A percentile compares a stretch with the other conserved stretches of the same genome.
Evolutionary conservation across 1,139 yeast genomes (phyloP).

Genomic region (Arxiozyma slooffiae): DNA sequence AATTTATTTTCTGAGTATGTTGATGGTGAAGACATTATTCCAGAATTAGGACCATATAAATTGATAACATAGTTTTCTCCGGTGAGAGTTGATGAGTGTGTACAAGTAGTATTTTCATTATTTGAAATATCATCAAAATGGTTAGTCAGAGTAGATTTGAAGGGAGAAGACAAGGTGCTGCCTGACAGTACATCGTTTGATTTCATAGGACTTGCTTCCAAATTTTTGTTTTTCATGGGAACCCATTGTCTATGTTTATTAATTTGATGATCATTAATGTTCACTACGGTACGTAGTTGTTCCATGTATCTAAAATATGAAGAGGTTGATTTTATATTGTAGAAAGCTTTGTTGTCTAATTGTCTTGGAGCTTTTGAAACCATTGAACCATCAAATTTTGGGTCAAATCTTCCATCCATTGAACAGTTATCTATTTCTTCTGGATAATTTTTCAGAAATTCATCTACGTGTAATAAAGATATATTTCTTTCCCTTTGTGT

Average conservation of each 20-base stretch:
- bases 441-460: constrained; percentile 1
- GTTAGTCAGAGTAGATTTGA: not conserved
- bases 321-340: not conserved
- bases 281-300: not conserved
- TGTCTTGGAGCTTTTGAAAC: not conserved
- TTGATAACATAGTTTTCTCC: constrained; percentile 9
- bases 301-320: constrained; percentile 3
- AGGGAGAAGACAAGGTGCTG: not conserved
- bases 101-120: constrained; percentile 7
- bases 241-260: constrained; percentile 3
- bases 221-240: not conserved
- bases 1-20: constrained; percentile 29
- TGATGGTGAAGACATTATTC: constrained; percentile 24
- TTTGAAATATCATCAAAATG: not conserved
- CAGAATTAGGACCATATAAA: constrained; percentile 10
- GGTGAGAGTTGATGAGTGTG: constrained; percentile 6
- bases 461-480: not conserved
- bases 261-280: not conserved
- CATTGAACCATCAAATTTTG: not conserved
- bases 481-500: constrained; percentile 1
- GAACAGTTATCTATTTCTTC: not conserved
- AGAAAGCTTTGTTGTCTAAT: not conserved
- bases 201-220: not conserved
- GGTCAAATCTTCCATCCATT: not conserved
- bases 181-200: not conserved